Conservation (phyloP, 225 moss, liverwort and hornwort species). For the Marchantia polymorpha region DNA sequence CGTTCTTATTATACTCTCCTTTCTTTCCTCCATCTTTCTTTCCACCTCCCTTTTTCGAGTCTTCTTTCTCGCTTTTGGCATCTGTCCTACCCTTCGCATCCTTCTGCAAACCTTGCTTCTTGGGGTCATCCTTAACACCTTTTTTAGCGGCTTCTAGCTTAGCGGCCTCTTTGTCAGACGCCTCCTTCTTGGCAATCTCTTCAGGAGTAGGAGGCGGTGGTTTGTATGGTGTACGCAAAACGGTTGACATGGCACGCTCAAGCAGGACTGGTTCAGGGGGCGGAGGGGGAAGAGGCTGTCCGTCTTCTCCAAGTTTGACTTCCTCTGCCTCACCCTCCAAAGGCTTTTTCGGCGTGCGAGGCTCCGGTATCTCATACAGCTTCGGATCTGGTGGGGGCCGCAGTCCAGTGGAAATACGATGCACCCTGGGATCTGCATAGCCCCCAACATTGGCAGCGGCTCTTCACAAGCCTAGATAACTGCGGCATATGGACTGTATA, state of each 20-base stretch:
- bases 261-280: slow-evolving; percentile 2
- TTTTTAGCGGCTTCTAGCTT: slow-evolving; percentile 10
- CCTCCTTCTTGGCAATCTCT: slow-evolving; percentile 15
- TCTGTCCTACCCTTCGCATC: neutral
- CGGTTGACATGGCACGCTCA: slow-evolving; percentile 37
- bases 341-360: slow-evolving; percentile 13
- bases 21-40: slow-evolving; percentile 14
- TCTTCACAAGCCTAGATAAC: slow-evolving; percentile 1
- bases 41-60: slow-evolving; percentile 1
- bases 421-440: slow-evolving; percentile 44
- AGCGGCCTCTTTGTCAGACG: slow-evolving; percentile 18
- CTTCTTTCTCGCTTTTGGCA: slow-evolving; percentile 1
- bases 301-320: slow-evolving; percentile 14
- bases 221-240: slow-evolving; percentile 29
- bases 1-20: neutral
- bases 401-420: slow-evolving; percentile 39
- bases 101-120: neutral
- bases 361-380: neutral
- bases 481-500: neutral
- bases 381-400: slow-evolving; percentile 9
- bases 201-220: slow-evolving; percentile 20
- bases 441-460: slow-evolving; percentile 1
- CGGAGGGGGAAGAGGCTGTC: slow-evolving; percentile 7
- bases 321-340: neutral
- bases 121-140: neutral